Conservation (phyloP, 768 basidiomycete genomes). For the Pseudohyphozyma bogoriensis region DNA sequence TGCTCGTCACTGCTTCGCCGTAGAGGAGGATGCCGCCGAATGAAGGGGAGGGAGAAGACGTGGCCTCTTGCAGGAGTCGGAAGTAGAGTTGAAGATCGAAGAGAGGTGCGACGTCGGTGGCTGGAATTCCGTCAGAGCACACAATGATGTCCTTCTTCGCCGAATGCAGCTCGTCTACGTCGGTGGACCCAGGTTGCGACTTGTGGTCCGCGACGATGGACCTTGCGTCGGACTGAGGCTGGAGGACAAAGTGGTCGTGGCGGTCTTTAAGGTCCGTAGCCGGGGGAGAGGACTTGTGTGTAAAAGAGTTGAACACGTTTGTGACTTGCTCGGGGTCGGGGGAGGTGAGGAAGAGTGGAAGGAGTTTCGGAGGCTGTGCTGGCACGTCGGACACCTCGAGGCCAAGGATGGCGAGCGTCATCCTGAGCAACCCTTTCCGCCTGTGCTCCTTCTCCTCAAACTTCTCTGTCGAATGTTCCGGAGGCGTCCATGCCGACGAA, state of each 20-base stretch:
- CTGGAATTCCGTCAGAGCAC: slow-evolving; percentile 29
- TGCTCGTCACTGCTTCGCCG: slow-evolving; percentile 81
- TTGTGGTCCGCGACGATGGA: slow-evolving; percentile 39
- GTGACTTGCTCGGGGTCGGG: slow-evolving; percentile 1
- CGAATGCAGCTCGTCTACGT: slow-evolving; percentile 26
- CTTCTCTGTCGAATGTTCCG: background rate
- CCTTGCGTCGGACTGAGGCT: slow-evolving; percentile 2
- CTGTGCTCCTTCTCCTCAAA: slow-evolving; percentile 31
- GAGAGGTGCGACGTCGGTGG: slow-evolving; percentile 51
- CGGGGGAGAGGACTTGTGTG: too few relatives aligned
- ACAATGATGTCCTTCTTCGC: slow-evolving; percentile 34
- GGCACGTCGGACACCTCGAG: slow-evolving; percentile 44
- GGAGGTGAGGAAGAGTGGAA: slow-evolving; percentile 20
- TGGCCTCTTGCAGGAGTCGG: slow-evolving; percentile 17
- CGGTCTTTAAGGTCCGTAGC: slow-evolving; percentile 34
- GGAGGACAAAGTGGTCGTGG: slow-evolving; percentile 21
- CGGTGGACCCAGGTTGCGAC: slow-evolving; percentile 42
- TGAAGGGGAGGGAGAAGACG: background rate
- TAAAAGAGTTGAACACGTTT: too few relatives aligned
- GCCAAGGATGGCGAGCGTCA: slow-evolving; percentile 40
- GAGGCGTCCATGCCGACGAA: slow-evolving; percentile 17
- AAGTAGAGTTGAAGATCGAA: slow-evolving; percentile 63
- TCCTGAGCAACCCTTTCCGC: slow-evolving; percentile 38
- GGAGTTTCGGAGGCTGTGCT: slow-evolving; percentile 19
- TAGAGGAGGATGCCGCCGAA: slow-evolving; percentile 49